A percentile compares a stretch with the other conserved stretches of the same genome.
Evolutionary conservation across 768 basidiomycete species (phyloP).

Genomic region (Rhizopogon vulgaris): DNA sequence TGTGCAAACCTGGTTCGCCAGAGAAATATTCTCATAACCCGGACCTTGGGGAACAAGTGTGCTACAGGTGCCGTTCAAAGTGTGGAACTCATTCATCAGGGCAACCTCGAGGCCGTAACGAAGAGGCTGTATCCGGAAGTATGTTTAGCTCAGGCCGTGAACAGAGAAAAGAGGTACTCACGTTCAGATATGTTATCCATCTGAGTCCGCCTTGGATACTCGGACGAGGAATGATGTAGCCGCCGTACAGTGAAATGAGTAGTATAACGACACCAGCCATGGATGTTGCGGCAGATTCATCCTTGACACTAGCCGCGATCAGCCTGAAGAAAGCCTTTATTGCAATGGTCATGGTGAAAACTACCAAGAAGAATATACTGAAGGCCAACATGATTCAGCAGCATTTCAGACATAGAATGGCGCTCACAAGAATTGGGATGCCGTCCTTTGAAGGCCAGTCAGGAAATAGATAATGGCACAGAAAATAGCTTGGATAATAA

Average conservation of each 20-base stretch:
- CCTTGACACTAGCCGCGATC: constrained; percentile 48
- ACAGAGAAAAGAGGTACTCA: constrained; percentile 31
- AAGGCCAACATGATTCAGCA: constrained; percentile 34
- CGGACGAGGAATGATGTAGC: constrained; percentile 25
- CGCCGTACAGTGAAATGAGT: constrained; percentile 36
- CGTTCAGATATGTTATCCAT: constrained; percentile 16
- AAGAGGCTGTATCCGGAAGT: constrained; percentile 26
- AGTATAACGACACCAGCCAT: constrained; percentile 28
- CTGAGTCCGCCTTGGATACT: constrained; percentile 9
- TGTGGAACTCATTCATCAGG: constrained; percentile 47
- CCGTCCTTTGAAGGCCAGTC: constrained; percentile 13
- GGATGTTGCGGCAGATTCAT: constrained; percentile 43
- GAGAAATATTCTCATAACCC: constrained; percentile 26
- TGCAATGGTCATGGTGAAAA: constrained; percentile 46
- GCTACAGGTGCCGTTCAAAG: constrained; percentile 29
- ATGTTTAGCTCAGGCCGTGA: constrained; percentile 11
- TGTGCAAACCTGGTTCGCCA: constrained; percentile 38
- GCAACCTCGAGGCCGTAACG: constrained; percentile 15
- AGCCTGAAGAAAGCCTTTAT: constrained; percentile 75
- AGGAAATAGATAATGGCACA: constrained; percentile 12
- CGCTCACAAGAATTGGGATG: constrained; percentile 14
- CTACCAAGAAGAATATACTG: constrained; percentile 53
- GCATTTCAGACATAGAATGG: constrained; percentile 27
- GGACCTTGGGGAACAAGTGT: constrained; percentile 27
- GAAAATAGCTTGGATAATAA: constrained; percentile 12